These are phyloP conservation scores for Friedmanniomyces endolithicus DNA, from an alignment of 495 filamentous ascomycete genomes.

Conservation along the genomic window DNA sequence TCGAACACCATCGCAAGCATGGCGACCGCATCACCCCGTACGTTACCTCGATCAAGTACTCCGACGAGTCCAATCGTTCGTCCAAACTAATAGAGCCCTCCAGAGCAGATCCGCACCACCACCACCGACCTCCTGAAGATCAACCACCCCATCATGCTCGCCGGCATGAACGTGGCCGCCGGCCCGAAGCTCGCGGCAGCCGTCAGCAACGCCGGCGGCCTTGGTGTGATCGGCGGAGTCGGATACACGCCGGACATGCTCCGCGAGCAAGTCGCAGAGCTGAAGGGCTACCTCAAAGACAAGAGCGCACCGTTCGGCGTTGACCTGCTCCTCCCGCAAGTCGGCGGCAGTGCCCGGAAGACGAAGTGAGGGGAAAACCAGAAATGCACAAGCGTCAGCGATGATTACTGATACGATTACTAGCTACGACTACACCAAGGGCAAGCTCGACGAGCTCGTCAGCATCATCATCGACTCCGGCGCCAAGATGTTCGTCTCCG, in stretches of 20 bases:
- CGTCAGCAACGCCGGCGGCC: conserved; percentile 90
- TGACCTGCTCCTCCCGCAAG: conserved; percentile 85
- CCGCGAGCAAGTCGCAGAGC: conserved; percentile 81
- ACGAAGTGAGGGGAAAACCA: conserved; percentile 43
- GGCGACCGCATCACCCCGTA: conserved; percentile 16
- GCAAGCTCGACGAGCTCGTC: conserved; percentile 83
- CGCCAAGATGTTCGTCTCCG: conserved; percentile 88
- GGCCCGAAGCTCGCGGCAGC: conserved; percentile 94
- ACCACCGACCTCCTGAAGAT: conserved; percentile 87
- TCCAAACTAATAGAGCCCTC: not conserved
- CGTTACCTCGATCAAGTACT: not conserved
- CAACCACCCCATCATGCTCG: conserved; percentile 89
- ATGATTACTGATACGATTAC: not conserved
- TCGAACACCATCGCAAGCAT: conserved; percentile 10
- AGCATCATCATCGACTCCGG: conserved; percentile 85
- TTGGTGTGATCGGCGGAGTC: conserved; percentile 93
- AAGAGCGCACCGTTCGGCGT: conserved; percentile 99
- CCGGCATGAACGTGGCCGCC: conserved; percentile 98
- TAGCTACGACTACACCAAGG: conserved; percentile 99
- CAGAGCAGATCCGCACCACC: conserved; percentile 22
- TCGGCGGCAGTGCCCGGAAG: conserved; percentile 85
- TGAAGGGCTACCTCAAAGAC: conserved; percentile 79
- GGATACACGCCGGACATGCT: conserved; percentile 97
- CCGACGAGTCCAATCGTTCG: not conserved
- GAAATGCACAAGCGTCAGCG: not conserved